A percentile compares a stretch with the other conserved stretches of the same genome.
These are phyloP conservation scores for Hibiscus trionum DNA, from an alignment of 345 rosid genomes.

Conservation along the genomic window DNA sequence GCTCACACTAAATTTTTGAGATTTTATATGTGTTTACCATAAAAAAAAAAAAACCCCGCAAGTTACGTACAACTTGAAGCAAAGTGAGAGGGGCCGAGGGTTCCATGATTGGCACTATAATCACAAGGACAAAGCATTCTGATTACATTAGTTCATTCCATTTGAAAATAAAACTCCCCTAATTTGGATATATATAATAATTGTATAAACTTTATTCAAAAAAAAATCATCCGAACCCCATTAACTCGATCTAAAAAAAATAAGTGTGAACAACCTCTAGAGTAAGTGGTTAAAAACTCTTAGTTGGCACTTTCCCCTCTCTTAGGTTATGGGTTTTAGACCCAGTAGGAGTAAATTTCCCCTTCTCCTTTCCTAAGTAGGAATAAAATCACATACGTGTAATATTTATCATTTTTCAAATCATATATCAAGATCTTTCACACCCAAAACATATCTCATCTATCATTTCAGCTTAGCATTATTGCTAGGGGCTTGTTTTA, in stretches of 20 bases:
- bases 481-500: not conserved
- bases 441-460: not conserved
- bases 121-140: not conserved
- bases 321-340: too few relatives aligned
- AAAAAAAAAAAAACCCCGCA: too few relatives aligned
- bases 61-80: not conserved
- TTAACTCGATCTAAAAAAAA: not conserved
- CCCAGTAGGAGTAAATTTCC: too few relatives aligned
- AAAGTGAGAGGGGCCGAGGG: not conserved
- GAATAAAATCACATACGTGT: not conserved
- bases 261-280: too few relatives aligned
- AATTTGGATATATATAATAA: not conserved
- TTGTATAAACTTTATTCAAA: not conserved
- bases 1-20: too few relatives aligned
- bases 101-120: slow-evolving; percentile 1
- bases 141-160: too few relatives aligned
- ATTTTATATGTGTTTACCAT: not conserved
- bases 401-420: not conserved
- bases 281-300: too few relatives aligned
- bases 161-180: not conserved
- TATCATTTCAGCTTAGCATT: not conserved
- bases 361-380: not conserved
- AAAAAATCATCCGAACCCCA: too few relatives aligned
- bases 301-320: too few relatives aligned
- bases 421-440: not conserved